Evolutionary conservation across 75 land plant genomes (phyloP), one percentile per base, ranked within the genome.

Genomic region (Picea glauca): DNA sequence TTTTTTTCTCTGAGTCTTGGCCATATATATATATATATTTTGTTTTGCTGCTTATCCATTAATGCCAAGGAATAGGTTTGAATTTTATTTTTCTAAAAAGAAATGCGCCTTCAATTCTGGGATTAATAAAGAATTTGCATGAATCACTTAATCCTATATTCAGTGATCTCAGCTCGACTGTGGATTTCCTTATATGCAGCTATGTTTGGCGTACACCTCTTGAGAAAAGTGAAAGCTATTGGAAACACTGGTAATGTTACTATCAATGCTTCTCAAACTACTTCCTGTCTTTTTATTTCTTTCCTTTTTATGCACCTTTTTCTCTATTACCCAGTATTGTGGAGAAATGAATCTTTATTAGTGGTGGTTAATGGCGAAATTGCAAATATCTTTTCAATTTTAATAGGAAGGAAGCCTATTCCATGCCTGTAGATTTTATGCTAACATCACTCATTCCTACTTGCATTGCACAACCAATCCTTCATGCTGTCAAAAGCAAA

Each of bases 181-280:
- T 8, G 30, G 4, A 23, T 75, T 75, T 21, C 1, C 68, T 62
- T 5, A 76, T 66, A 50, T 86, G 88, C 89, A 96, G 99, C 78
- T 96, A 96, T 82, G 83, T 81, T 58, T 88, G 96, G 82, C 89
- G 90, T 14, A 89, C 99, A 75, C 90, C 83, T 35, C 85, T 96
- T 72, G 93, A 92, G 82, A 88, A 92, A 78, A 89, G 90, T 76
- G 99, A 96, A 83, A 78, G 81, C 9, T 85, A 92, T 77, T 96
- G 99, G 99, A 94, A 86, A 93, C 93, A 95, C 87, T 96, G 99
- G 99, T 96, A 92, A 62, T 75, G 58, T 4, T 32, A 75, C 5
- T 75, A 17, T 57, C 50, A 43, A 20, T 70, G 54, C n/a, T 14
- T 70, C 50, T 70, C 13, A n/a, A 38, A 40, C n/a, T 67, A 18